A percentile compares a stretch with the other conserved stretches of the same genome.
These are phyloP conservation scores for Xylaria sp. DNA, from an alignment of 2,329 filamentous ascomycete genomes.

Conservation along the genomic window DNA sequence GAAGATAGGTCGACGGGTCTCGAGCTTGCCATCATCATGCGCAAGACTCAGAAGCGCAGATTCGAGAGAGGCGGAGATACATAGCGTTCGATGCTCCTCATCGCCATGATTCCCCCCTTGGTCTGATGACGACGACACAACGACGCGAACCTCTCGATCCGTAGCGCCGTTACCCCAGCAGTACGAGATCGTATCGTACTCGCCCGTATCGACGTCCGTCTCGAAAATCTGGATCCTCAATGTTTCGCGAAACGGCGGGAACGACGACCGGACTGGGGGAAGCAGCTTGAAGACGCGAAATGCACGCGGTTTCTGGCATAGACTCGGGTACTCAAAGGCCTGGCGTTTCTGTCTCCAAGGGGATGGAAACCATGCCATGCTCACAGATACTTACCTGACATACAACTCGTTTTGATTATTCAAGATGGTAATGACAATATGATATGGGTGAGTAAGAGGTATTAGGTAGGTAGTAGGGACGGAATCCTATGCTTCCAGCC, in stretches of 20 bases:
- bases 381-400: too few relatives aligned
- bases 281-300: conserved; percentile 29
- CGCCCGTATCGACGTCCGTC: conserved; percentile 13
- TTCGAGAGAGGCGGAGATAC: conserved; percentile 31
- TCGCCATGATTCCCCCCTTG: too few relatives aligned
- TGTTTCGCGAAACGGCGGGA: conserved; percentile 22
- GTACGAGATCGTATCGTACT: conserved; percentile 33
- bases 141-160: conserved; percentile 27
- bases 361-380: too few relatives aligned
- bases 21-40: conserved; percentile 13
- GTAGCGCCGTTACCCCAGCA: conserved; percentile 26
- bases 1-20: conserved; percentile 13
- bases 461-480: too few relatives aligned
- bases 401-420: too few relatives aligned
- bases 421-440: too few relatives aligned
- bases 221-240: conserved; percentile 29
- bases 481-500: too few relatives aligned
- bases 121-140: not conserved
- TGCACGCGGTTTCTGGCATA: conserved; percentile 6
- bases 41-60: conserved; percentile 25
- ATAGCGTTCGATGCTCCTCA: conserved; percentile 14
- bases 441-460: too few relatives aligned
- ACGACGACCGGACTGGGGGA: conserved; percentile 14
- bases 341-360: not conserved
- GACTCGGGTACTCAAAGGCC: conserved; percentile 8